Conservation (phyloP, 306 rosid species). For the Rosa chinensis region DNA sequence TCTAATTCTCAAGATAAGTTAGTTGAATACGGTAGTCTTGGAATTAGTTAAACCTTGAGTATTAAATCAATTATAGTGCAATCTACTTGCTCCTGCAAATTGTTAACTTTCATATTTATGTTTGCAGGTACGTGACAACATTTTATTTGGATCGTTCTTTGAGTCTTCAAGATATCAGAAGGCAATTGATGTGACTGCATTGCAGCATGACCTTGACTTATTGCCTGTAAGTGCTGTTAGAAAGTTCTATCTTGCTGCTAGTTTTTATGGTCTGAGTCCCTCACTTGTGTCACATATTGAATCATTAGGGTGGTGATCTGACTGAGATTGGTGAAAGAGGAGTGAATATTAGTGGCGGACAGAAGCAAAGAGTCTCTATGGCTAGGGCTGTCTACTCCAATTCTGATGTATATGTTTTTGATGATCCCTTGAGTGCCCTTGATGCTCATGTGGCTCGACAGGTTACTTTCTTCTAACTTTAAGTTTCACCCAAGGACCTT, state of each 20-base stretch:
- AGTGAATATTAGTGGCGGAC: conserved; percentile 86
- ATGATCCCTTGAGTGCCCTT: conserved; percentile 83
- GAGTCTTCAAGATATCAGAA: conserved; percentile 43
- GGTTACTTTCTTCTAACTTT: conserved; percentile 38
- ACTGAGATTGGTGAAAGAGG: conserved; percentile 96
- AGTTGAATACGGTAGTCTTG: neutral
- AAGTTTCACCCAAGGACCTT: neutral
- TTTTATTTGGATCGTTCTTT: conserved; percentile 48
- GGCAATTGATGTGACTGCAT: conserved; percentile 45
- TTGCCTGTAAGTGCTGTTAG: conserved; percentile 37
- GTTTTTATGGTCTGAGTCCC: conserved; percentile 14
- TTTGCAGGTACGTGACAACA: conserved; percentile 51
- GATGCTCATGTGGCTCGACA: conserved; percentile 81
- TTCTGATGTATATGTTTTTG: conserved; percentile 71
- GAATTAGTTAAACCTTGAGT: neutral
- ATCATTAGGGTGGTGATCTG: conserved; percentile 62
- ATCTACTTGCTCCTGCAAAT: conserved; percentile 7
- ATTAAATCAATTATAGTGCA: neutral
- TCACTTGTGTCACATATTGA: conserved; percentile 22
- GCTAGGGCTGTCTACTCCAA: conserved; percentile 81
- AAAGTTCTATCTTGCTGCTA: conserved; percentile 10
- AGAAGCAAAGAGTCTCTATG: conserved; percentile 81
- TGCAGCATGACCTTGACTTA: conserved; percentile 47
- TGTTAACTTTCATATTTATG: neutral
- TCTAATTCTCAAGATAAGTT: neutral